Conservation (phyloP, 306 rosid species). For the Prunus persica region Prunus_persica_NCBIv2 NC_034013.1:805001-805500, state of each 20-base stretch:
- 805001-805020: not conserved
- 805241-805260: not conserved
- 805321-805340: not conserved
- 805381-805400: constrained; percentile 1
- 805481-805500: constrained; percentile 84
- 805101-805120: not conserved
- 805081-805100: not conserved
- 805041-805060: not conserved
- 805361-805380: not conserved
- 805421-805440: not conserved
- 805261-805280: not conserved
- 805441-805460: constrained; percentile 16
- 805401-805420: not conserved
- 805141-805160: not conserved
- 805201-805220: not conserved
- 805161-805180: not conserved
- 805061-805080: not conserved
- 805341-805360: not conserved
- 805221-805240: not conserved
- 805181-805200: not conserved
- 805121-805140: not conserved
- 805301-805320: not conserved
- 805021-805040: not conserved
- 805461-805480: constrained; percentile 52
- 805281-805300: not conserved